Evolutionary conservation across 2,329 filamentous ascomycete species (phyloP).

Genomic region (Aspergillus chevalieri): DNA sequence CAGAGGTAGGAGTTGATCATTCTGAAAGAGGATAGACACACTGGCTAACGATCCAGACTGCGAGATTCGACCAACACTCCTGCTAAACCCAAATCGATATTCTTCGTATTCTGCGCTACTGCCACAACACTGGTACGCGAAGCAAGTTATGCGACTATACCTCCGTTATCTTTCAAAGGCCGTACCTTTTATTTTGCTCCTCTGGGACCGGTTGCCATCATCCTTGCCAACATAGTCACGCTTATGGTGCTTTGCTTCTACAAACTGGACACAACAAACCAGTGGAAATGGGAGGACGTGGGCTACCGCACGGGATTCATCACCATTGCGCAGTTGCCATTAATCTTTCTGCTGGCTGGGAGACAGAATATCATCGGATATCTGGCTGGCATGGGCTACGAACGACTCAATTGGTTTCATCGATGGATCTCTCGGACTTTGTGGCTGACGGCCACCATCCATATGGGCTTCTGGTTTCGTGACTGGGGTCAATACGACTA

Average conservation of each 20-base stretch:
- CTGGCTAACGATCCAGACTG: constrained; percentile 32
- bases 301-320: constrained; percentile 53
- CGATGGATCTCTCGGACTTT: constrained; percentile 48
- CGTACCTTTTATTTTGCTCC: constrained; percentile 33
- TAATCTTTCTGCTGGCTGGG: constrained; percentile 52
- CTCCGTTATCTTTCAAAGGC: constrained; percentile 27
- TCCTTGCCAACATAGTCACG: constrained; percentile 42
- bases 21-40: background rate
- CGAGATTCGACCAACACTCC: constrained; percentile 39
- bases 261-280: constrained; percentile 45
- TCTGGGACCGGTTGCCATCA: constrained; percentile 31
- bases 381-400: constrained; percentile 44
- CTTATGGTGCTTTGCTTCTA: constrained; percentile 53
- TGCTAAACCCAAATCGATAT: constrained; percentile 48
- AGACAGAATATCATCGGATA: constrained; percentile 51
- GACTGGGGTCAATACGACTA: constrained; percentile 49
- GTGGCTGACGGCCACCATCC: constrained; percentile 49
- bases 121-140: constrained; percentile 51
- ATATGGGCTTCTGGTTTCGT: constrained; percentile 50
- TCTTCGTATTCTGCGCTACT: constrained; percentile 47
- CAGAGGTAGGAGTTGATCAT: constrained; percentile 39
- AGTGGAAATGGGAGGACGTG: constrained; percentile 50
- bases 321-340: constrained; percentile 48
- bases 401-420: constrained; percentile 49
- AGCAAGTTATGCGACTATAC: constrained; percentile 42